Conservation (phyloP, 2,329 filamentous ascomycete genomes). For the Parascedosporium putredinis region DNA sequence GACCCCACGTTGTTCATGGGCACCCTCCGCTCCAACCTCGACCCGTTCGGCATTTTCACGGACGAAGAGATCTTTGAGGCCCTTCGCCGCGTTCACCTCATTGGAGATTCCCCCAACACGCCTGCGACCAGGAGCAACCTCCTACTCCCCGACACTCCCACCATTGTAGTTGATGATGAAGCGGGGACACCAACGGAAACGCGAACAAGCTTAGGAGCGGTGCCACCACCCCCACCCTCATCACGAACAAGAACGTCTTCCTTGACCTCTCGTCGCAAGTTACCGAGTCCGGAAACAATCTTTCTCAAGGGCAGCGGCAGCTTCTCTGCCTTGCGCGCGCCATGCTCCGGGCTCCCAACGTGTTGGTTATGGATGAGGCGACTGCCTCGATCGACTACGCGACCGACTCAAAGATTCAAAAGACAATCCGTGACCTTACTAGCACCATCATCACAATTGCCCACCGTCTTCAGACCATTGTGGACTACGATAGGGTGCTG, state of each 20-base stretch:
- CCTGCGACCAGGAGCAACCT: constrained; percentile 10
- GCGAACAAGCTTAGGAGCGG: constrained; percentile 5
- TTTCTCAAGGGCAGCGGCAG: constrained; percentile 93
- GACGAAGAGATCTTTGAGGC: constrained; percentile 86
- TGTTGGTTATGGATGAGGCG: constrained; percentile 98
- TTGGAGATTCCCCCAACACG: constrained; percentile 45
- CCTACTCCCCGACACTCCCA: constrained; percentile 8
- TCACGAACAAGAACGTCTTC: constrained; percentile 92
- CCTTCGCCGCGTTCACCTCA: constrained; percentile 79
- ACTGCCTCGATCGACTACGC: constrained; percentile 96
- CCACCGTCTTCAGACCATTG: constrained; percentile 90
- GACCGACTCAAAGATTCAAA: constrained; percentile 92
- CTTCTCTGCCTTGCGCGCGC: constrained; percentile 88
- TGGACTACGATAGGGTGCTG: constrained; percentile 95
- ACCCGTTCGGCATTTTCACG: constrained; percentile 81
- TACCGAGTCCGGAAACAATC: constrained; percentile 82
- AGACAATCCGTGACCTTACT: constrained; percentile 84
- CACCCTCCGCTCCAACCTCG: constrained; percentile 83
- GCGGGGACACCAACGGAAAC: constrained; percentile 11
- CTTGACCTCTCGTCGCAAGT: constrained; percentile 74
- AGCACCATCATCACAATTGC: constrained; percentile 96
- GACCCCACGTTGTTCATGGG: constrained; percentile 92
- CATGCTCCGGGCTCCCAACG: constrained; percentile 79
- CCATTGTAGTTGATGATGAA: constrained; percentile 6
- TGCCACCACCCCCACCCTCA: constrained; percentile 18